phyloP scores from a whole-genome alignment of 257 asterid genomes.

The Gentiana straminea region DNA sequence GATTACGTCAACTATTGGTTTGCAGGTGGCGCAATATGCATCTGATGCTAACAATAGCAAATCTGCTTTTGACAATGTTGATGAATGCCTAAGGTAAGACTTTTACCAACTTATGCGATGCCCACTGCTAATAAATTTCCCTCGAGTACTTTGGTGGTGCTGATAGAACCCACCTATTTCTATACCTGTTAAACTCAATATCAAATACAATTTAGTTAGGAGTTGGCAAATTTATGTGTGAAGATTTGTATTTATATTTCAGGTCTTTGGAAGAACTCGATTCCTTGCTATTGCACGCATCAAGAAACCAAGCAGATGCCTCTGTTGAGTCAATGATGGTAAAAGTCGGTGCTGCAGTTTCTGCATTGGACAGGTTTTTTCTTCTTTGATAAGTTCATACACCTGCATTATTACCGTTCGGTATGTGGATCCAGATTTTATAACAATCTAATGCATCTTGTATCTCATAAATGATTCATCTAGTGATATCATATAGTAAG shows the following conservation, averaged over 20 bases:
- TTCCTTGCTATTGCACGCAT: conserved; percentile 73
- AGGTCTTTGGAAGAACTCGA: conserved; percentile 97
- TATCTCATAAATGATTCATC: too few species aligned
- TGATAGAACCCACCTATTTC: too few species aligned
- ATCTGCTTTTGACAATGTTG: conserved; percentile 61
- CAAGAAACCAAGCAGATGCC: conserved; percentile 54
- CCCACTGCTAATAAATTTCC: not conserved
- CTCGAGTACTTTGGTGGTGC: too few species aligned
- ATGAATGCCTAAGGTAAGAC: conserved; percentile 74
- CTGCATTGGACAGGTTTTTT: conserved; percentile 64
- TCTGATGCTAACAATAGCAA: conserved; percentile 71
- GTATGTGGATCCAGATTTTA: too few species aligned
- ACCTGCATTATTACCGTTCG: not conserved
- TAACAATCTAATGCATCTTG: too few species aligned
- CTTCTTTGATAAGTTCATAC: not conserved
- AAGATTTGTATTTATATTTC: not conserved
- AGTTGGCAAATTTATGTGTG: too few species aligned
- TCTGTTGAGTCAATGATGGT: conserved; percentile 57
- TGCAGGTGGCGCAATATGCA: conserved; percentile 93
- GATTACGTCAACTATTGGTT: conserved; percentile 1
- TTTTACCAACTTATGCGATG: conserved; percentile 5
- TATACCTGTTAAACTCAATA: conserved; percentile 1
- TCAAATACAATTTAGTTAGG: not conserved
- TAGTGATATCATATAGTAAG: too few species aligned
- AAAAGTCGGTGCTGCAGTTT: conserved; percentile 37